Base-by-base conservation (phyloP, 768 basidiomycete species). In the Cantharellus anzutake region DNA sequence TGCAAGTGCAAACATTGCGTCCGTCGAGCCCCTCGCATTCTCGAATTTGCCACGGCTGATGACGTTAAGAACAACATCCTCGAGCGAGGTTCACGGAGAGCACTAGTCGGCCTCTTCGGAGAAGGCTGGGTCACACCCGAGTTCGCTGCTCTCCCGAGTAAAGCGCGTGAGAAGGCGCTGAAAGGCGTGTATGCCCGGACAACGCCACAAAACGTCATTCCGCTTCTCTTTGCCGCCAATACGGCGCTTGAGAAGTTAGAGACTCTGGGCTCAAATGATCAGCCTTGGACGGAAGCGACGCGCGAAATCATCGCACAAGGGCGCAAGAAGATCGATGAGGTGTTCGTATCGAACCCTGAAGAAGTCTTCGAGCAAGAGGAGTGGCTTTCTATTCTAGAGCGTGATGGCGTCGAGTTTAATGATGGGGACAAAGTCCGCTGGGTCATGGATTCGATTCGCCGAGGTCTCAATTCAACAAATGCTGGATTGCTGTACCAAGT, bases 121-220 rank as follows among this genome's bases (percentile, higher is more conserved):
- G 86, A 89, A 63, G 84, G 86, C 2, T 96, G 92, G 93, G 84
- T 81, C 69, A 84, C 79, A 0, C 69, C 78, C 42, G 91, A 96
- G 59, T 86, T 97, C 65, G 86, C 86, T 0, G 69, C 71, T 0
- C 74, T 94, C 2, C 75, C 81, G 2, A 76, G 75, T 60, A 82
- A 82, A 63, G 74, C 80, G 20, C 77, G 84, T 42, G 81, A 85
- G 34, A 73, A 72, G 11, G 71, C 93, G 4, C 71, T 92, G n/a
- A 81, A 81, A 60, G 86, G 85, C 3, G 74, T 96, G 0, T 75
- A 75, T 16, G 84, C 82, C 60, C 74, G 80, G 3, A 83, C 86
- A 2, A 82, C 78, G 0, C 79, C 84, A 0, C 60, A 70, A 53
- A 89, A 86, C 61, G 76, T 82, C 0, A 82, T 91, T 44, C 69